Conservation (phyloP, 2,329 filamentous ascomycete species). For the Phialophora chinensis region DNA sequence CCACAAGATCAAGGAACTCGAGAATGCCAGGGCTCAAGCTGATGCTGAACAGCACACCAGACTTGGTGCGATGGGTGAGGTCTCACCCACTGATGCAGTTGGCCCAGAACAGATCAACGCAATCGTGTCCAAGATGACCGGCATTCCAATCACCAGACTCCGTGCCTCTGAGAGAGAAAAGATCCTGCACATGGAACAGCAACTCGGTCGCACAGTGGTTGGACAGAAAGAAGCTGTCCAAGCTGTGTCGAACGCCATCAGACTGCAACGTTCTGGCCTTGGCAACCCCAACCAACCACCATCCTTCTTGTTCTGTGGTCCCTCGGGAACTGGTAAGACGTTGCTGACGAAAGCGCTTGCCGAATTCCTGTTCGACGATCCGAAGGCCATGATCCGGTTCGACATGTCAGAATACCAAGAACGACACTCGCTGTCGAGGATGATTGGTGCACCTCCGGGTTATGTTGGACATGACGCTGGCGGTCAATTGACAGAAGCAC, state of each 20-base stretch:
- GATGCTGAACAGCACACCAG: conserved; percentile 69
- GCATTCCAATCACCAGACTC: conserved; percentile 91
- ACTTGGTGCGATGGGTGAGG: conserved; percentile 65
- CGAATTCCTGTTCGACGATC: conserved; percentile 96
- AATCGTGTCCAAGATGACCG: conserved; percentile 97
- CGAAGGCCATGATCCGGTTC: conserved; percentile 97
- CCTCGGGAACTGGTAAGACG: conserved; percentile 97
- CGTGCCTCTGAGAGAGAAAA: conserved; percentile 98
- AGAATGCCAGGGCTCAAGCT: conserved; percentile 77
- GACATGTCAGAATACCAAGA: conserved; percentile 99
- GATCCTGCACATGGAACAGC: conserved; percentile 94
- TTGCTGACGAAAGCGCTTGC: conserved; percentile 94
- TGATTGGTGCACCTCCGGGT: conserved; percentile 96
- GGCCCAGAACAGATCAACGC: conserved; percentile 99
- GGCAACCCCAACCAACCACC: conserved; percentile 96
- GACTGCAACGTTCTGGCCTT: conserved; percentile 91
- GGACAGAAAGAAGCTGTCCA: conserved; percentile 93
- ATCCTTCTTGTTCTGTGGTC: conserved; percentile 98
- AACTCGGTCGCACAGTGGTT: conserved; percentile 81
- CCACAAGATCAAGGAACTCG: conserved; percentile 76
- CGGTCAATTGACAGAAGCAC: conserved; percentile 91
- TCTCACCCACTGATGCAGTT: conserved; percentile 89
- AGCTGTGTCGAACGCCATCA: conserved; percentile 93
- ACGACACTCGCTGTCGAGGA: conserved; percentile 89
- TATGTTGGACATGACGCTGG: conserved; percentile 97